A percentile compares a stretch with the other conserved stretches of the same genome.
These are phyloP conservation scores for Phytomonas serpens DNA, from an alignment of 208 protist genomes.

Conservation along the genomic window DNA sequence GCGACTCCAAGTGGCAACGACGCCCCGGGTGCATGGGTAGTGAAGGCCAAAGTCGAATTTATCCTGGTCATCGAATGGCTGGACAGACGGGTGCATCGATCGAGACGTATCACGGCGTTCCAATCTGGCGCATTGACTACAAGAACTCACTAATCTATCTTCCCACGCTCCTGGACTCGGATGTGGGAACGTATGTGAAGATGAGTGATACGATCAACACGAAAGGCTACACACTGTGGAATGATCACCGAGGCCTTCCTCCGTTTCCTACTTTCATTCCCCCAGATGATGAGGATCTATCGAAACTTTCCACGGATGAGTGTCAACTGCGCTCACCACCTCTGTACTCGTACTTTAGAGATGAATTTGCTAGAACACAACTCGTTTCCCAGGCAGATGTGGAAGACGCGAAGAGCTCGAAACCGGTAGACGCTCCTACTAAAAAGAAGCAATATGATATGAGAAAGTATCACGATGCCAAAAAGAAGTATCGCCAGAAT, in stretches of 20 bases:
- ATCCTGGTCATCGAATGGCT: conserved; percentile 86
- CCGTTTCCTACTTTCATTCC: conserved; percentile 91
- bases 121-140: conserved; percentile 91
- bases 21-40: conserved; percentile 85
- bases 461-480: conserved; percentile 83
- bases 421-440: conserved; percentile 51
- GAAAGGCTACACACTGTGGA: conserved; percentile 89
- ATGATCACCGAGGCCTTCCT: conserved; percentile 81
- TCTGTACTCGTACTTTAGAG: conserved; percentile 87
- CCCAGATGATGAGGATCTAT: conserved; percentile 70
- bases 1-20: conserved; percentile 90
- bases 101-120: conserved; percentile 84
- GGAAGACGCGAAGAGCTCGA: conserved; percentile 85
- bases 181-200: conserved; percentile 87
- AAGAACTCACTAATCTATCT: conserved; percentile 92
- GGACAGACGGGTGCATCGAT: conserved; percentile 85
- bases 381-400: conserved; percentile 87
- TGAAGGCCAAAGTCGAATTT: conserved; percentile 88
- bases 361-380: conserved; percentile 74
- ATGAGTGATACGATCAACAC: conserved; percentile 90
- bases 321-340: conserved; percentile 84
- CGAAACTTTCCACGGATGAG: conserved; percentile 82
- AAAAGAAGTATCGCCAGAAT: conserved; percentile 83
- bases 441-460: conserved; percentile 91
- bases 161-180: conserved; percentile 76